Conservation (phyloP, 2,329 filamentous ascomycete genomes). For the Endoconidiophora laricicola region DNA sequence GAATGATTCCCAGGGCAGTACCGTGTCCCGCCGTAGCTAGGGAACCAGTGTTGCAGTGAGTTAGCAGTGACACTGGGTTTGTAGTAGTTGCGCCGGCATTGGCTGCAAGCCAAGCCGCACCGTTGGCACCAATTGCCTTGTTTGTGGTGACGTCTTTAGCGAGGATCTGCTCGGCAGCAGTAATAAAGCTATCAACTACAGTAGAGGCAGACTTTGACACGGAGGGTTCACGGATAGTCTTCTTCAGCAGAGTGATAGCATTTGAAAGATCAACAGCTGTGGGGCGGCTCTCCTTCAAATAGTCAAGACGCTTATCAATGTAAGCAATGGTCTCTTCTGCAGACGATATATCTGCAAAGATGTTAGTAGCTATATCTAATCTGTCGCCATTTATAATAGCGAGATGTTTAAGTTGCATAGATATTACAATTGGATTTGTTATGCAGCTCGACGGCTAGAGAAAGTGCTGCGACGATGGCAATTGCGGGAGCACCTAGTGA, state of each 20-base stretch:
- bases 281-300: slow-evolving; percentile 74
- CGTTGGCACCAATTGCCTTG: slow-evolving; percentile 64
- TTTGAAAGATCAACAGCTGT: slow-evolving; percentile 92
- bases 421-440: slow-evolving; percentile 31
- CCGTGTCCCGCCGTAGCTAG: slow-evolving; percentile 96
- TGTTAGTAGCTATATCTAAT: slow-evolving; percentile 20
- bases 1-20: slow-evolving; percentile 85
- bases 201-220: slow-evolving; percentile 26
- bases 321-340: slow-evolving; percentile 47
- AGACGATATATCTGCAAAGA: slow-evolving; percentile 25
- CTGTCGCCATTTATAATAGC: not conserved
- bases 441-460: slow-evolving; percentile 69
- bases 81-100: slow-evolving; percentile 34
- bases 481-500: slow-evolving; percentile 62
- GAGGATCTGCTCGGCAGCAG: slow-evolving; percentile 72
- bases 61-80: slow-evolving; percentile 58
- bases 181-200: slow-evolving; percentile 56
- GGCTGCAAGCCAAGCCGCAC: slow-evolving; percentile 64
- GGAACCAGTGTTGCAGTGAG: slow-evolving; percentile 96
- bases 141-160: slow-evolving; percentile 79
- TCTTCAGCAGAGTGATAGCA: slow-evolving; percentile 66
- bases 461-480: slow-evolving; percentile 87
- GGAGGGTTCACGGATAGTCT: slow-evolving; percentile 36
- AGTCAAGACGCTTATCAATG: slow-evolving; percentile 64
- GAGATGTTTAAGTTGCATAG: too few relatives aligned